Percentiles rank a stretch among this genome's conserved stretches.
phyloP scores from a whole-genome alignment of 1,284 basidiomycete species.

The Puccinia hordei region DNA sequence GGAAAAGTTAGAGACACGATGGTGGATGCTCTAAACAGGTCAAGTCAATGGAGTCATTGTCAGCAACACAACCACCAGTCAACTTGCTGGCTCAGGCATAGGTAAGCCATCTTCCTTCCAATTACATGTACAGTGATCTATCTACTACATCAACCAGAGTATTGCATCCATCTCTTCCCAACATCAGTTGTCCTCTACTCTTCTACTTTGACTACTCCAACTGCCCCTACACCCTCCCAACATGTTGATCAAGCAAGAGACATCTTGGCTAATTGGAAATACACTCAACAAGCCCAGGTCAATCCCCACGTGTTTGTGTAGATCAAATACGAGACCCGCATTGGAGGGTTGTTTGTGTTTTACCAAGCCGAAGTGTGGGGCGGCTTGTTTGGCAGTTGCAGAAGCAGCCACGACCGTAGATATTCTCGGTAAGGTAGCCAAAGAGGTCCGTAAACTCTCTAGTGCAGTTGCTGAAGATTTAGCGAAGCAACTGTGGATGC shows the following conservation, averaged over 20 bases:
- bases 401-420: too few relatives aligned
- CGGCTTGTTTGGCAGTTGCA: too few relatives aligned
- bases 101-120: constrained; percentile 2
- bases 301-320: too few relatives aligned
- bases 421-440: too few relatives aligned
- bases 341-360: too few relatives aligned
- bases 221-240: not conserved
- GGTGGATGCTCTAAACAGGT: constrained; percentile 70
- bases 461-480: too few relatives aligned
- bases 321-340: too few relatives aligned
- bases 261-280: constrained; percentile 31
- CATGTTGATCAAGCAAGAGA: not conserved
- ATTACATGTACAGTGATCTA: not conserved
- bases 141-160: constrained; percentile 7
- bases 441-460: too few relatives aligned
- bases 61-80: constrained; percentile 88
- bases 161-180: not conserved
- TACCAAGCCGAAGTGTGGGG: too few relatives aligned
- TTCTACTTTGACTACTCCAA: not conserved
- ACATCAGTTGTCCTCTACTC: not conserved
- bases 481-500: too few relatives aligned
- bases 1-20: too few relatives aligned
- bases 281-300: constrained; percentile 5
- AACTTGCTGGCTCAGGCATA: constrained; percentile 64
- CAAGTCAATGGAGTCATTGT: constrained; percentile 91